These are phyloP conservation scores for Boletales sp. DNA, from an alignment of 768 basidiomycete species.

Conservation along the genomic window DNA sequence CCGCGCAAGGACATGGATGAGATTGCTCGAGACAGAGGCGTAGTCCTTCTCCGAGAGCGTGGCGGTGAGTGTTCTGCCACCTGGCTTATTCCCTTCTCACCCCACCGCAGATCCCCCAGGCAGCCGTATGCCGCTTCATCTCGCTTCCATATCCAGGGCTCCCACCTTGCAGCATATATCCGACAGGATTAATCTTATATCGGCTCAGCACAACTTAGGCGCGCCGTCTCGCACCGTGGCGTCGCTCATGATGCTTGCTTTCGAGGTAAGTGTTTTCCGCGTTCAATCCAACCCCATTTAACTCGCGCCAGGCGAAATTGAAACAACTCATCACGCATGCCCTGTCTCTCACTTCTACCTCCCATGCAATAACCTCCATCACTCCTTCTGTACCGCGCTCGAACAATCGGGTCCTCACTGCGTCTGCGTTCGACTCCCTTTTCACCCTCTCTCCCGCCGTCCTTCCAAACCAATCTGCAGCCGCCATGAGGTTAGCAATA, in stretches of 20 bases:
- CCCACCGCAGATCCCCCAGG: slow-evolving; percentile 59
- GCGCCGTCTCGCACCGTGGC: slow-evolving; percentile 61
- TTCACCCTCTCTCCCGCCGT: slow-evolving; percentile 75
- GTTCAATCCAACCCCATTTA: neutral
- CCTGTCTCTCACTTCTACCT: slow-evolving; percentile 69
- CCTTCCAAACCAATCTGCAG: slow-evolving; percentile 75
- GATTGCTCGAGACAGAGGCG: slow-evolving; percentile 65
- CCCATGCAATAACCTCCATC: slow-evolving; percentile 75
- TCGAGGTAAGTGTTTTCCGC: slow-evolving; percentile 50
- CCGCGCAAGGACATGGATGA: slow-evolving; percentile 59
- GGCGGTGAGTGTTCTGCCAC: slow-evolving; percentile 42
- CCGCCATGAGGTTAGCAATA: slow-evolving; percentile 65
- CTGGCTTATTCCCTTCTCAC: neutral
- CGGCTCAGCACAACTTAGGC: slow-evolving; percentile 68
- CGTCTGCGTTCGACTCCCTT: slow-evolving; percentile 71
- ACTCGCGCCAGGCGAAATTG: slow-evolving; percentile 57
- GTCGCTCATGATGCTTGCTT: slow-evolving; percentile 70
- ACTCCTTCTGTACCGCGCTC: slow-evolving; percentile 48
- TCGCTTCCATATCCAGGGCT: slow-evolving; percentile 69
- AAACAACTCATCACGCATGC: slow-evolving; percentile 83
- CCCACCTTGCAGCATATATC: slow-evolving; percentile 74
- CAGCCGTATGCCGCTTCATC: slow-evolving; percentile 64
- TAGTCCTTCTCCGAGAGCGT: slow-evolving; percentile 60
- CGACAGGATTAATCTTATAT: slow-evolving; percentile 78
- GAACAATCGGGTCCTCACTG: slow-evolving; percentile 48